A percentile compares a stretch with the other conserved stretches of the same genome.
phyloP scores from a whole-genome alignment of 805 yeast genomes.

The Grigorovia jiainica region DNA sequence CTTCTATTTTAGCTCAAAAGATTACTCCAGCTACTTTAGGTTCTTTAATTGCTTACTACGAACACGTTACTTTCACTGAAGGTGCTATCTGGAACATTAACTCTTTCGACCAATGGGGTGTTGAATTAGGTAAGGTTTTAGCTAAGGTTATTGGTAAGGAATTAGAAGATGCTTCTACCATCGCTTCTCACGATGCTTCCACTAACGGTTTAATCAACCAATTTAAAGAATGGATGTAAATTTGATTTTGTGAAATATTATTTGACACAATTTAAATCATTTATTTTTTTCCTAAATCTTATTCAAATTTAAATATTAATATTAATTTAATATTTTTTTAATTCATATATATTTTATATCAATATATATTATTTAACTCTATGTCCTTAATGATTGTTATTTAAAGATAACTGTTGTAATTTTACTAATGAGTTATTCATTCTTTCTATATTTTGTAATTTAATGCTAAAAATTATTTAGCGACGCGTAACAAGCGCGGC shows the following conservation, averaged over 20 bases:
- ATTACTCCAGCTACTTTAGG: slow-evolving; percentile 96
- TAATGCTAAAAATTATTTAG: no score
- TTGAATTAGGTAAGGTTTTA: slow-evolving; percentile 94
- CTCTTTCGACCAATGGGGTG: slow-evolving; percentile 99
- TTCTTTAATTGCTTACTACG: slow-evolving; percentile 94
- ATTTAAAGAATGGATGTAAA: slow-evolving; percentile 73
- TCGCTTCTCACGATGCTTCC: slow-evolving; percentile 74
- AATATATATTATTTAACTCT: not conserved
- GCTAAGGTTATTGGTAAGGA: slow-evolving; percentile 94
- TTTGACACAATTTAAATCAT: no score
- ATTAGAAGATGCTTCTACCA: slow-evolving; percentile 51
- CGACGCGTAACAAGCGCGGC: no score
- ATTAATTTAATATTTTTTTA: not conserved
- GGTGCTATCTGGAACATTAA: slow-evolving; percentile 99
- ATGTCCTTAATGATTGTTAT: not conserved
- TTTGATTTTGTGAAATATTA: no score
- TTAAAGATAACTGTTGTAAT: not conserved
- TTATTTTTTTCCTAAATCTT: no score
- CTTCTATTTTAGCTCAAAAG: slow-evolving; percentile 90
- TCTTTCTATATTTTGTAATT: no score
- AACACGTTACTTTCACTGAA: slow-evolving; percentile 93
- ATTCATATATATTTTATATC: not conserved
- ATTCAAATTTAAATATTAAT: not conserved
- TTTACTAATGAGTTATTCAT: not conserved
- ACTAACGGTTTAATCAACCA: slow-evolving; percentile 91